Percentiles rank a stretch among this genome's conserved stretches.
Conservation (phyloP, 495 filamentous ascomycete species). For the Lasiosphaeriaceae sp. region DNA sequence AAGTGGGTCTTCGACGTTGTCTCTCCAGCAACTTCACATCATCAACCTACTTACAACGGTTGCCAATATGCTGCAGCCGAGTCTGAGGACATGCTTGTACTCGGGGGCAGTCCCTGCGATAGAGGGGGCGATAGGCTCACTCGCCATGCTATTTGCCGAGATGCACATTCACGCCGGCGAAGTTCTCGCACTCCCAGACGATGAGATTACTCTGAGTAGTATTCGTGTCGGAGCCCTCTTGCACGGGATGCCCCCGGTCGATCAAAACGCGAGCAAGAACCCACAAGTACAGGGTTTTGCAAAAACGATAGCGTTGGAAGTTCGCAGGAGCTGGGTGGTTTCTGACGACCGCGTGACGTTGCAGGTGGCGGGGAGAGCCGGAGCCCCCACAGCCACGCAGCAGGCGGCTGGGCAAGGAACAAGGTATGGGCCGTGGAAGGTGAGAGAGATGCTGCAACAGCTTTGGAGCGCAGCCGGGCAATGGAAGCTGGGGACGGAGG, state of each 20-base stretch:
- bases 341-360: slow-evolving; percentile 27
- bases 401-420: slow-evolving; percentile 22
- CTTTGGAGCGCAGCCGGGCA: slow-evolving; percentile 15
- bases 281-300: slow-evolving; percentile 28
- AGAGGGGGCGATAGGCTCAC: background rate
- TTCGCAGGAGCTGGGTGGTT: slow-evolving; percentile 36
- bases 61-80: slow-evolving; percentile 18
- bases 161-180: background rate
- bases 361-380: slow-evolving; percentile 21
- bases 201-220: background rate
- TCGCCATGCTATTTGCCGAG: slow-evolving; percentile 1
- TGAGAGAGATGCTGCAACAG: slow-evolving; percentile 16
- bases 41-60: slow-evolving; percentile 10
- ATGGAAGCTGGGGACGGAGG: slow-evolving; percentile 24
- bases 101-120: background rate
- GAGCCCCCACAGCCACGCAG: slow-evolving; percentile 13
- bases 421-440: slow-evolving; percentile 18
- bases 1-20: background rate
- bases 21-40: slow-evolving; percentile 14
- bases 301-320: slow-evolving; percentile 32
- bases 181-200: background rate
- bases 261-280: background rate
- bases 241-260: background rate
- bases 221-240: background rate
- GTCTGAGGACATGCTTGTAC: slow-evolving; percentile 10